Conservation (phyloP, 2,329 filamentous ascomycete genomes). For the Clarireedia hainanense region DNA sequence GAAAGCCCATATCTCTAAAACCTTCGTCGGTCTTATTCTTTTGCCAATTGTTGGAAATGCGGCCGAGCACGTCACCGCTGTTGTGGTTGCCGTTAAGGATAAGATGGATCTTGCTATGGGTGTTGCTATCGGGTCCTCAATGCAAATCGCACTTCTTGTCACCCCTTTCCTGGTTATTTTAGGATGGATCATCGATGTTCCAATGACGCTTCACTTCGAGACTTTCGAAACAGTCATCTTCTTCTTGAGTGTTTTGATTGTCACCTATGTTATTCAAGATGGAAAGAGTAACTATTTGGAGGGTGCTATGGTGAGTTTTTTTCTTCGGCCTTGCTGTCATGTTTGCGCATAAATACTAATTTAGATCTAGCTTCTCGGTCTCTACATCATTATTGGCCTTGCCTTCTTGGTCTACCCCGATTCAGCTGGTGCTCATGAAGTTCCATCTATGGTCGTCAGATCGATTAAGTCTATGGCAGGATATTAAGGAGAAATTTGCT, state of each 20-base stretch:
- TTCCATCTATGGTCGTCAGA: slow-evolving; percentile 4
- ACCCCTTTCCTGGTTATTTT: slow-evolving; percentile 73
- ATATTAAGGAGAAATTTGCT: not conserved
- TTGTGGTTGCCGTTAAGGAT: slow-evolving; percentile 64
- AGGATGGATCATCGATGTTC: slow-evolving; percentile 61
- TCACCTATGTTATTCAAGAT: slow-evolving; percentile 70
- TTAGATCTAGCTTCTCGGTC: slow-evolving; percentile 42
- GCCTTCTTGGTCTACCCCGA: slow-evolving; percentile 55
- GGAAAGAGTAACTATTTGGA: slow-evolving; percentile 83
- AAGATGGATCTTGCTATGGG: slow-evolving; percentile 71
- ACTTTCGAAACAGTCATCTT: slow-evolving; percentile 73
- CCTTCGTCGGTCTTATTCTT: slow-evolving; percentile 70
- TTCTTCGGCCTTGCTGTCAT: too few species aligned
- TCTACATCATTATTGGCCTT: slow-evolving; percentile 50
- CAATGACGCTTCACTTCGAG: slow-evolving; percentile 73
- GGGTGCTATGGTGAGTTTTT: slow-evolving; percentile 51
- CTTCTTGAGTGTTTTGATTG: slow-evolving; percentile 65
- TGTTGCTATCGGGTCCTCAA: slow-evolving; percentile 71
- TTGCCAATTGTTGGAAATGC: slow-evolving; percentile 75
- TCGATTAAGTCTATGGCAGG: slow-evolving; percentile 7
- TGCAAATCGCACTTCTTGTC: slow-evolving; percentile 74
- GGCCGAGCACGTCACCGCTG: slow-evolving; percentile 74
- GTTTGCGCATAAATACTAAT: not conserved
- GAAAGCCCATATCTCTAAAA: slow-evolving; percentile 64
- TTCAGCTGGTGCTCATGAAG: slow-evolving; percentile 26